Conservation (phyloP, 2,329 filamentous ascomycete species). For the Colletotrichum sp. region DNA sequence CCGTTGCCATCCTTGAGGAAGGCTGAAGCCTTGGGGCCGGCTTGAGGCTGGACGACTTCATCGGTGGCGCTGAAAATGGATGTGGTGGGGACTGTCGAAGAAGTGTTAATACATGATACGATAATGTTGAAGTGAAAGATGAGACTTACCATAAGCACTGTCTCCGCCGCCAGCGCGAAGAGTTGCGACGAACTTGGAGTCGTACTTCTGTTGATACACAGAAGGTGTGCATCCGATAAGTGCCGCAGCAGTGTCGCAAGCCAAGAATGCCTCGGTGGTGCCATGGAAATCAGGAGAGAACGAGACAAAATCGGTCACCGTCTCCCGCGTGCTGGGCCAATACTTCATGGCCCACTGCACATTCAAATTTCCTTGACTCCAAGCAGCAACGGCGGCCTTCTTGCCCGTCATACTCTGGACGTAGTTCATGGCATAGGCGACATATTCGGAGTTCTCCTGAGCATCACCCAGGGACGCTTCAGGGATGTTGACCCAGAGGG, state of each 20-base stretch:
- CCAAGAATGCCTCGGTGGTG: constrained; percentile 13
- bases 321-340: constrained; percentile 53
- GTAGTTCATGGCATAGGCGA: constrained; percentile 64
- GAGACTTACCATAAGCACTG: constrained; percentile 43
- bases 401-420: constrained; percentile 43
- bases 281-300: constrained; percentile 54
- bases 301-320: constrained; percentile 54
- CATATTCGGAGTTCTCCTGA: constrained; percentile 58
- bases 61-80: constrained; percentile 55
- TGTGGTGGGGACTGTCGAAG: constrained; percentile 51
- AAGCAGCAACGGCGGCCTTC: constrained; percentile 51
- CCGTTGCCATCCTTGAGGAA: constrained; percentile 41
- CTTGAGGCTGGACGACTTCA: constrained; percentile 56
- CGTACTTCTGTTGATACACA: constrained; percentile 52
- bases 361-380: constrained; percentile 60
- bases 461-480: constrained; percentile 48
- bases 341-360: constrained; percentile 64
- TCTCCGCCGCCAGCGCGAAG: constrained; percentile 50
- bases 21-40: constrained; percentile 49
- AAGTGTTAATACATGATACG: accelerated
- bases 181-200: constrained; percentile 44
- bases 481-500: constrained; percentile 63
- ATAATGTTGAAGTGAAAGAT: not conserved
- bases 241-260: not conserved
- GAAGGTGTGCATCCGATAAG: constrained; percentile 31